Evolutionary conservation across 1,139 yeast genomes (phyloP), one percentile per base, ranked within the genome.

Genomic region (Pichia sp.): DNA sequence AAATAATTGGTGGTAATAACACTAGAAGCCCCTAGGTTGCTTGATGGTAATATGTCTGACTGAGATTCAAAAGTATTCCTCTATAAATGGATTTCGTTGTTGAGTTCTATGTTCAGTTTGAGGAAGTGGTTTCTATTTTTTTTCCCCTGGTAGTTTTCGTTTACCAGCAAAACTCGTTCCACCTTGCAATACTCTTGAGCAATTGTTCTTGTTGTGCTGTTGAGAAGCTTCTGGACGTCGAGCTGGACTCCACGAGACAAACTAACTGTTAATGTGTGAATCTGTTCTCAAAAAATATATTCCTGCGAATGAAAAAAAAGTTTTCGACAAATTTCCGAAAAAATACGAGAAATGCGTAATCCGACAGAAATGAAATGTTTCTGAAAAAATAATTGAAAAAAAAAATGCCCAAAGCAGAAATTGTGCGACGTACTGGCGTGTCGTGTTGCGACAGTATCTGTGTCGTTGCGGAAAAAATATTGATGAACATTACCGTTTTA

Each of bases 401-500:
- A 14, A 41, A 41, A 41, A 14, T 27, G 4, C 29, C 29, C 4
- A 27, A 27, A 27, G 29, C 29, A 27, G 29, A 27, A 27, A 27
- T 27, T 27, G 29, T 27, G 16, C 30, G 41, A 38, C 41, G 41
- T 38, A 20, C 14, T 38, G 16, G 9, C 2, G 20, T 12, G 47
- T 29, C 47, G 47, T 20, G 34, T 36, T 20, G 30, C 47, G 36
- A 44, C 47, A 17, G 6, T 10, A 12, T 9, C 4, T 9, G 6
- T 44, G 47, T 29, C 6, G 16, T 29, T 27, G 3, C 40, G 7
- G 17, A n/a, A 38, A 27, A 17, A 29, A 20, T n/a, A 30, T n/a
- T n/a, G 43, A 29, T 20, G 6, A 38, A 29, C 20, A 30, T 48
- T 51, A 16, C 58, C 55, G 16, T 24, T 46, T 54, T 31, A 36